A percentile compares a stretch with the other conserved stretches of the same genome.
These are phyloP conservation scores for Solanum sejunctum DNA, from an alignment of 257 asterid genomes.

Conservation along the genomic window DNA sequence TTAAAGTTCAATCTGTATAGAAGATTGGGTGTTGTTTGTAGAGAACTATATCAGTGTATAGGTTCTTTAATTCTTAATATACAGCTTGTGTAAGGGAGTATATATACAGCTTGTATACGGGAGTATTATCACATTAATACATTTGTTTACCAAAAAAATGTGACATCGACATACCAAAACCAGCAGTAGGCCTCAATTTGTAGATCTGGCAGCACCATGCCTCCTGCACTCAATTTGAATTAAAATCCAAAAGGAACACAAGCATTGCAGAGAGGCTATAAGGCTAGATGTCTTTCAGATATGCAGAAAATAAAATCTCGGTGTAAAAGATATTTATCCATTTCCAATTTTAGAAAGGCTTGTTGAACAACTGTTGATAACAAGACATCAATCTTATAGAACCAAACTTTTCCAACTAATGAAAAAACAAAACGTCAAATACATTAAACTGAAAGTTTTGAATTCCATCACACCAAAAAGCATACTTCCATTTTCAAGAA, in stretches of 20 bases:
- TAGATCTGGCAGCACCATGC: slow-evolving; percentile 16
- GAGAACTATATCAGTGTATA: neutral
- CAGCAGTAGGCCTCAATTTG: slow-evolving; percentile 8
- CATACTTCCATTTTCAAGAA: neutral
- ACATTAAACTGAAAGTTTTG: neutral
- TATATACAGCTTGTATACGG: neutral
- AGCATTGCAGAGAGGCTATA: neutral
- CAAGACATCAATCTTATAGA: neutral
- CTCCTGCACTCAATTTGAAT: slow-evolving; percentile 5
- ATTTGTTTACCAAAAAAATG: neutral
- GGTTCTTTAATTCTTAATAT: neutral
- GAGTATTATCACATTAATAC: neutral
- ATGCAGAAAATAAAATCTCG: neutral
- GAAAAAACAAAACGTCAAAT: neutral
- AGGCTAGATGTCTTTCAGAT: neutral
- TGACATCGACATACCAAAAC: slow-evolving; percentile 9
- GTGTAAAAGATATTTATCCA: neutral
- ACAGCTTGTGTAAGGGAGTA: neutral
- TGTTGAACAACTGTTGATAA: neutral
- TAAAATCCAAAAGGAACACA: neutral
- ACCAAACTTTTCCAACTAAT: neutral
- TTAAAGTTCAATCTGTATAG: neutral
- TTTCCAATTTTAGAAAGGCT: neutral
- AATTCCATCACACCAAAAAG: neutral
- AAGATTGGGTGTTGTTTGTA: neutral